These are phyloP conservation scores for Globisporangium abappressorium DNA, from an alignment of 352 stramenopile genomes.

Conservation along the genomic window DNA sequence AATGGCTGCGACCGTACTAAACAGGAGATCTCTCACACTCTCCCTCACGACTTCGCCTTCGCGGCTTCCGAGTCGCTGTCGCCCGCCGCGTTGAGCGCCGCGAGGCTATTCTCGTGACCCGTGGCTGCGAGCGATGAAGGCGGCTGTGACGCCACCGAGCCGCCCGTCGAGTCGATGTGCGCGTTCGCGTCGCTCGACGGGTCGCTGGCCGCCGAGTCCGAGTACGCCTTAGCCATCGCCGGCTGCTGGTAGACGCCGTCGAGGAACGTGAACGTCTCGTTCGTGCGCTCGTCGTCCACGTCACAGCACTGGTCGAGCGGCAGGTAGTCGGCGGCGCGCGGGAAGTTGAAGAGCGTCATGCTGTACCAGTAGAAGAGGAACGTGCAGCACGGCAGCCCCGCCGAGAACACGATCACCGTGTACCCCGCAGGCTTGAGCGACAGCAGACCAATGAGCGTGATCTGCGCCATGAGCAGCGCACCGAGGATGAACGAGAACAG, in stretches of 20 bases:
- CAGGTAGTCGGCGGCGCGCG: slow-evolving; percentile 45
- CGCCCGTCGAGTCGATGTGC: slow-evolving; percentile 20
- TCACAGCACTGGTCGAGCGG: slow-evolving; percentile 65
- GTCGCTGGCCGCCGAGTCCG: slow-evolving; percentile 3
- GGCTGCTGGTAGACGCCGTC: slow-evolving; percentile 69
- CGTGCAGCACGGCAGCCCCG: slow-evolving; percentile 45
- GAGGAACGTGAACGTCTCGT: slow-evolving; percentile 57
- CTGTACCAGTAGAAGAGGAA: slow-evolving; percentile 69
- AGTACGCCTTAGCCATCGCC: slow-evolving; percentile 42
- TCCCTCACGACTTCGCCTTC: slow-evolving; percentile 12
- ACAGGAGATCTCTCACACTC: background rate
- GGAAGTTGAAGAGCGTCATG: slow-evolving; percentile 44
- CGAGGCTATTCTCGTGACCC: slow-evolving; percentile 33
- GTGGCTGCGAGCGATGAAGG: slow-evolving; percentile 21
- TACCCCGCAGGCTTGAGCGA: slow-evolving; percentile 60
- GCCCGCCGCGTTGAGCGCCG: slow-evolving; percentile 39
- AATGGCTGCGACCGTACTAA: background rate
- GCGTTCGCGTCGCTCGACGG: slow-evolving; percentile 10
- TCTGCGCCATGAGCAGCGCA: slow-evolving; percentile 58
- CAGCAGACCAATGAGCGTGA: slow-evolving; percentile 63
- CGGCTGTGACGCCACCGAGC: slow-evolving; percentile 31
- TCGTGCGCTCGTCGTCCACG: slow-evolving; percentile 52
- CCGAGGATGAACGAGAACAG: slow-evolving; percentile 67
- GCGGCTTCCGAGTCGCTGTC: slow-evolving; percentile 22
- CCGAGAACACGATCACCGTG: slow-evolving; percentile 36